These are phyloP conservation scores for Podospora fimiseda DNA, from an alignment of 495 filamentous ascomycete species.

Conservation along the genomic window DNA sequence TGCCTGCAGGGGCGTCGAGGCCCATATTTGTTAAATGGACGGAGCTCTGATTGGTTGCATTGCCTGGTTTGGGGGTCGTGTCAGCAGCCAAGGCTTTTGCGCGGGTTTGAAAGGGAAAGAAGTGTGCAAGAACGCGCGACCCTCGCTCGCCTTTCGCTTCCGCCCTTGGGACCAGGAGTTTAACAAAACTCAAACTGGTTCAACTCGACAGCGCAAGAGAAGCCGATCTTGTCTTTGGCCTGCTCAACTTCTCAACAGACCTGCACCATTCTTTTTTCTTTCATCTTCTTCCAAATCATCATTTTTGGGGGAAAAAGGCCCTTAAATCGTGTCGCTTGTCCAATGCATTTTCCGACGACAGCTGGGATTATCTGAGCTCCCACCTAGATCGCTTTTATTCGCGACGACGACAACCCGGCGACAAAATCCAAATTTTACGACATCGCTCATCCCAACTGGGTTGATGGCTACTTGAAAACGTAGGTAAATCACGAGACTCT, in stretches of 20 bases:
- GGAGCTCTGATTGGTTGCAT: slow-evolving; percentile 6
- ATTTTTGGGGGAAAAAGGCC: not conserved
- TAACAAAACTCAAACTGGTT: not conserved
- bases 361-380: not conserved
- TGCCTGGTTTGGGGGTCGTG: not conserved
- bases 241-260: not conserved
- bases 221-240: not conserved
- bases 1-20: slow-evolving; percentile 21
- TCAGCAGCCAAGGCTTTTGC: slow-evolving; percentile 9
- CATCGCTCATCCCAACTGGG: not conserved
- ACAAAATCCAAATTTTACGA: not conserved
- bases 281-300: not conserved
- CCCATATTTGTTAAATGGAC: not conserved
- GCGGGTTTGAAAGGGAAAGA: slow-evolving; percentile 7
- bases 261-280: not conserved
- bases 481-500: not conserved
- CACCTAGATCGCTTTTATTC: not conserved
- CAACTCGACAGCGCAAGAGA: not conserved
- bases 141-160: slow-evolving; percentile 5
- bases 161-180: not conserved
- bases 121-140: slow-evolving; percentile 17
- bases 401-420: not conserved
- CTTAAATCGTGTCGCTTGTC: not conserved
- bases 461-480: not conserved
- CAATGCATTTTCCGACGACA: not conserved